Evolutionary conservation across 805 yeast species (phyloP), one percentile per base, ranked within the genome.

Genomic region (Starmerella geochares): DNA sequence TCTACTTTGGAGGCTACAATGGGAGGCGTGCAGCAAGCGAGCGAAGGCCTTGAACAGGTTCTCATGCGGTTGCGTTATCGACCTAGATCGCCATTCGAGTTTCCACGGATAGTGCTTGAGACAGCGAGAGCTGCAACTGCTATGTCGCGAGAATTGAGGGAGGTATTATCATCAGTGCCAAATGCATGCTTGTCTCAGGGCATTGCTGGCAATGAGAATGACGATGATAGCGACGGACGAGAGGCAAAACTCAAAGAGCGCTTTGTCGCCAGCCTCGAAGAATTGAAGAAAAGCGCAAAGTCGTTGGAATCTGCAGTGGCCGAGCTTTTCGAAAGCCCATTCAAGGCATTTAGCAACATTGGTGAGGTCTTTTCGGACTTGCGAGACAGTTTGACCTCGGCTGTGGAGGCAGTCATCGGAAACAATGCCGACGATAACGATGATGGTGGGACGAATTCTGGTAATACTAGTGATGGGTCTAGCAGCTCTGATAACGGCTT

Each of bases 401-500:
- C 46, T 13, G 13, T 42, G 7, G 28, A 28, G 13, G 46, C 46
- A 11, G 28, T 42, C 7, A 24, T 8, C n/a, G 44, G 44, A 23
- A 17, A 23, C 13, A 24, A 38, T 14, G n/a, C 4, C n/a, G 23
- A 27, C 24, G 33, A 16, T 32, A 17, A 27, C 10, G 20, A 29
- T 19, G n/a, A 13, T 10, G 20, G 21, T 20, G 28, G 27, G n/a
- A n/a, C n/a, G n/a, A n/a, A n/a, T 13, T 16, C 19, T 5, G 27
- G 25, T 19, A 28, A 25, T 14, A 10, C 25, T 14, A 14, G n/a
- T 17, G 23, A 13, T 11, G 32, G 31, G 20, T 14, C 29, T 1
- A 44, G 25, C 16, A 14, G 16, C 17, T 6, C 48, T 2, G 48
- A 27, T 28, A n/a, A 17, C 25, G 44, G 49, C 16, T 46, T 46